Percentiles rank a stretch among this genome's conserved stretches.
Evolutionary conservation across 805 yeast species (phyloP).

Genomic region (Nakazawaea wyomingensis): DNA sequence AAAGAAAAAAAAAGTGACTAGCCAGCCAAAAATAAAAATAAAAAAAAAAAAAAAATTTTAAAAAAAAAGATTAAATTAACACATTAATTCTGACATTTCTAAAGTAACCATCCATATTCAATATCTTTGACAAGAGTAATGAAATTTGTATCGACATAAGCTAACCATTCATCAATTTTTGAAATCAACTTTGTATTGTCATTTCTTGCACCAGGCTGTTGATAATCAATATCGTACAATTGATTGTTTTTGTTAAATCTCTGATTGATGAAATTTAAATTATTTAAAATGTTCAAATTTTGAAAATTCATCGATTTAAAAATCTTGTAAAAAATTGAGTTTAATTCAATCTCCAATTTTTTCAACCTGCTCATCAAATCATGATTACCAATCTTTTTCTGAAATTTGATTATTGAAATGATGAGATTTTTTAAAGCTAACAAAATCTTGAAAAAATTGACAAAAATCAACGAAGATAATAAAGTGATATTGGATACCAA

Average conservation of each 20-base stretch:
- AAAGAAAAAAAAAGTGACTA: too few relatives aligned
- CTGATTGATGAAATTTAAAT: slow-evolving; percentile 10
- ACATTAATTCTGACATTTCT: not conserved
- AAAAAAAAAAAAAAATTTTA: not conserved
- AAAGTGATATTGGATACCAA: not conserved
- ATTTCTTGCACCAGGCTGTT: too few relatives aligned
- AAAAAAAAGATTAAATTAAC: not conserved
- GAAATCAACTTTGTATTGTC: not conserved
- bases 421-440: slow-evolving; percentile 8
- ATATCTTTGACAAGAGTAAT: slow-evolving; percentile 1
- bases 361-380: slow-evolving; percentile 12
- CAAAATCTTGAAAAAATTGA: slow-evolving; percentile 22
- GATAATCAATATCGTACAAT: slow-evolving; percentile 3
- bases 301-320: slow-evolving; percentile 9
- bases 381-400: slow-evolving; percentile 13
- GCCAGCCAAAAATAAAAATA: too few relatives aligned
- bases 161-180: slow-evolving; percentile 10
- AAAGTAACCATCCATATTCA: slow-evolving; percentile 11
- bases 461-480: slow-evolving; percentile 22
- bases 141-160: slow-evolving; percentile 4
- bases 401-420: slow-evolving; percentile 12
- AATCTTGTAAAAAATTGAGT: slow-evolving; percentile 7
- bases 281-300: slow-evolving; percentile 4
- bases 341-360: slow-evolving; percentile 10
- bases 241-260: slow-evolving; percentile 9